Evolutionary conservation across 768 basidiomycete species (phyloP).

Genomic region (Russula virescens): DNA sequence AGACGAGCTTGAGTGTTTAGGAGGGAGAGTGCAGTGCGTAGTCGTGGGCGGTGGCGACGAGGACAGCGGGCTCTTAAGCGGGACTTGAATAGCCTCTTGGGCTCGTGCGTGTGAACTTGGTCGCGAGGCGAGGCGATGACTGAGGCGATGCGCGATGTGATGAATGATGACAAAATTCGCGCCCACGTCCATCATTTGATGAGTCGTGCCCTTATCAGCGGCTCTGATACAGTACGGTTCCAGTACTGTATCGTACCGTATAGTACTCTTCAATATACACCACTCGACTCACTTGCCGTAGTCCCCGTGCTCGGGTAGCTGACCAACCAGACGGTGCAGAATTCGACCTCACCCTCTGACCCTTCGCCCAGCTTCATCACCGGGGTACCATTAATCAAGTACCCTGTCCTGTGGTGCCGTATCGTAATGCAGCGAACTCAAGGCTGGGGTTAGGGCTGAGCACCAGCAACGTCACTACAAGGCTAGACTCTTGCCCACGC

Average conservation of each 20-base stretch:
- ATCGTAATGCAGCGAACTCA: neutral
- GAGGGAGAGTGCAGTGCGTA: constrained; percentile 6
- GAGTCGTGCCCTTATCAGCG: neutral
- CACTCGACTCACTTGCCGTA: neutral
- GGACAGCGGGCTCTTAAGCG: constrained; percentile 24
- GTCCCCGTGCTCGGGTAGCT: neutral
- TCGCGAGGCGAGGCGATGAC: constrained; percentile 12
- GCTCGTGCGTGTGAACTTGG: constrained; percentile 25
- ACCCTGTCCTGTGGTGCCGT: neutral
- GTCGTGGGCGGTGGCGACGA: constrained; percentile 18
- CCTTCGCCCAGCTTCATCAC: neutral
- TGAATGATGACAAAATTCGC: neutral
- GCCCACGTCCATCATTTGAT: neutral
- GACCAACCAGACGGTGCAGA: neutral
- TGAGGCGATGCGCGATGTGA: constrained; percentile 2
- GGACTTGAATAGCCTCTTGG: constrained; percentile 20
- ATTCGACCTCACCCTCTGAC: neutral
- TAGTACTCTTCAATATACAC: neutral
- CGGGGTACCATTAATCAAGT: too few species aligned
- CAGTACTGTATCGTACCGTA: neutral
- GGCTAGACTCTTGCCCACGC: constrained; percentile 13
- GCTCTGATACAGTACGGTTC: too few species aligned
- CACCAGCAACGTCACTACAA: constrained; percentile 10
- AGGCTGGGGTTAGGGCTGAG: constrained; percentile 16
- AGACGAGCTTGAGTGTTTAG: constrained; percentile 10